Evolutionary conservation across 1,139 yeast species (phyloP).

Genomic region (Zygoascus meyerae): DNA sequence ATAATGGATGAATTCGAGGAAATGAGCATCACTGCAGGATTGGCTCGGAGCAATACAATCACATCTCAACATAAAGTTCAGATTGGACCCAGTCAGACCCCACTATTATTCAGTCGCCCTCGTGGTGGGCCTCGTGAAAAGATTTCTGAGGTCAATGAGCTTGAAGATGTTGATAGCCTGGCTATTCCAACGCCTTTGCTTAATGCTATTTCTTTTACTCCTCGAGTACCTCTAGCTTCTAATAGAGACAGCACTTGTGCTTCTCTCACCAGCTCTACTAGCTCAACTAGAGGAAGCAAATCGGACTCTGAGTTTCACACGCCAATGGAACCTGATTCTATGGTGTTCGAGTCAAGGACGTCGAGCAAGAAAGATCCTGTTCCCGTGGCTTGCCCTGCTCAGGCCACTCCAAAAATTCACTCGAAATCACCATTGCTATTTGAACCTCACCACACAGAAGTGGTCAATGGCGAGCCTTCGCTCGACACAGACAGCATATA

Average conservation of each 20-base stretch:
- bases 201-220: constrained; percentile 20
- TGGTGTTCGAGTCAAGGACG: background rate
- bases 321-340: background rate
- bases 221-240: background rate
- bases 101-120: constrained; percentile 16
- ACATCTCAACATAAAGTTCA: constrained; percentile 18
- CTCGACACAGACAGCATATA: constrained; percentile 1
- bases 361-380: background rate
- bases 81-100: constrained; percentile 17
- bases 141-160: constrained; percentile 11
- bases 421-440: background rate
- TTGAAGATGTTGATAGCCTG: constrained; percentile 20
- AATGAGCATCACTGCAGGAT: constrained; percentile 11
- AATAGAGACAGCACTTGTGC: background rate
- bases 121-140: constrained; percentile 6
- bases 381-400: background rate
- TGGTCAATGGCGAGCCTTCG: background rate
- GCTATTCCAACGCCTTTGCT: constrained; percentile 23
- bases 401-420: background rate
- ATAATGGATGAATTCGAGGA: constrained; percentile 12
- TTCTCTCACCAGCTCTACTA: background rate
- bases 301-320: background rate
- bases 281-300: background rate
- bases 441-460: background rate
- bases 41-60: constrained; percentile 24